A percentile compares a stretch with the other conserved stretches of the same genome.
Conservation (phyloP, 2,329 filamentous ascomycete genomes). For the Fusarium tupiense region DNA sequence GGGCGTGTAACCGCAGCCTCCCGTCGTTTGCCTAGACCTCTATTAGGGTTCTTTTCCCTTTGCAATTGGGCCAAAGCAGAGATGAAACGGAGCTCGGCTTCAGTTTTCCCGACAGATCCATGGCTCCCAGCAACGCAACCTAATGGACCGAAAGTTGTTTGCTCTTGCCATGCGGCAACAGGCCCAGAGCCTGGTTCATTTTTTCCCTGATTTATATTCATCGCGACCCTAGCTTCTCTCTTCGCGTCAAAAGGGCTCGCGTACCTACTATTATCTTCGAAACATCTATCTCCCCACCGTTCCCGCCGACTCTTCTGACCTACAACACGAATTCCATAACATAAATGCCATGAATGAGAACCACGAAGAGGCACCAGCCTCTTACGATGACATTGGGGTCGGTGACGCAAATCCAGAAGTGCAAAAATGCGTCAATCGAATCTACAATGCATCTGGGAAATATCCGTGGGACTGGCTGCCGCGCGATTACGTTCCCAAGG, state of each 20-base stretch:
- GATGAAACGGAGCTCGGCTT: not conserved
- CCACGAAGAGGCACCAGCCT: not conserved
- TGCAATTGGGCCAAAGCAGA: not conserved
- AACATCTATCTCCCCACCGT: not conserved
- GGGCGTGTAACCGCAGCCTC: not conserved
- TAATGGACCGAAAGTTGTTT: not conserved
- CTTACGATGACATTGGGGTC: not conserved
- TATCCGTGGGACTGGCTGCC: slow-evolving; percentile 12
- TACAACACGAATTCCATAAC: not conserved
- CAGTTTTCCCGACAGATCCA: not conserved
- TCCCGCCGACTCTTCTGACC: not conserved
- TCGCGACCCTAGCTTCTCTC: not conserved
- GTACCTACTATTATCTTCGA: not conserved
- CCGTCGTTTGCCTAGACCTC: not conserved
- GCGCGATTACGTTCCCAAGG: not conserved
- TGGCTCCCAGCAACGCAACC: not conserved
- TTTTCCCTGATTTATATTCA: not conserved
- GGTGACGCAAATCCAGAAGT: not conserved
- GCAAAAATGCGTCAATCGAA: not conserved
- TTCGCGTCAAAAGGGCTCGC: not conserved
- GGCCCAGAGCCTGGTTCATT: not conserved
- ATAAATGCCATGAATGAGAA: not conserved
- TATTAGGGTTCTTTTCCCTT: not conserved
- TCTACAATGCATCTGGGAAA: not conserved
- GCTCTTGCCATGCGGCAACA: not conserved